Percentiles rank a stretch among this genome's conserved stretches.
Evolutionary conservation across 805 yeast species (phyloP).

Genomic region (Priceomyces carsonii): DNA sequence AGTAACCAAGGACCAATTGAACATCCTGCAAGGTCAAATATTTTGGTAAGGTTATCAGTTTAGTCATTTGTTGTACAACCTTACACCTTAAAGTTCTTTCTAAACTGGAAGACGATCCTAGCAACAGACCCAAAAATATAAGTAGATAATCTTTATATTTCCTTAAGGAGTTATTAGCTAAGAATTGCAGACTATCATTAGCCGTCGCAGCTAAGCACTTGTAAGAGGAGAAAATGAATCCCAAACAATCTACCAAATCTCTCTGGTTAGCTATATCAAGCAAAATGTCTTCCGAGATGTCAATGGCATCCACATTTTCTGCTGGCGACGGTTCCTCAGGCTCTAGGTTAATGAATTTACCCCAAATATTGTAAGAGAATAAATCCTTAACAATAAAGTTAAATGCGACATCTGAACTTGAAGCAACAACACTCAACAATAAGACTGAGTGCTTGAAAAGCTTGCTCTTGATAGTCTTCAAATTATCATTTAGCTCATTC

Average conservation of each 20-base stretch:
- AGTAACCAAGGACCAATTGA: conserved; percentile 60
- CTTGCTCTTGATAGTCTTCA: conserved; percentile 51
- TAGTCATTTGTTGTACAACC: conserved; percentile 64
- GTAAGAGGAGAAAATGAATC: conserved; percentile 52
- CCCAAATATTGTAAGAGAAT: conserved; percentile 44
- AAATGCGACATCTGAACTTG: conserved; percentile 47
- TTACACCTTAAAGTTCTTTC: conserved; percentile 71
- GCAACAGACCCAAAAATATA: conserved; percentile 64
- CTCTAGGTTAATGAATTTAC: conserved; percentile 32
- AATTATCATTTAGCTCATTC: conserved; percentile 54
- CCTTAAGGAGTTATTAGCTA: conserved; percentile 36
- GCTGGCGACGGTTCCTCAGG: conserved; percentile 8
- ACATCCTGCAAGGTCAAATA: conserved; percentile 58
- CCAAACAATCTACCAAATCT: conserved; percentile 57
- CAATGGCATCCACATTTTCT: conserved; percentile 16
- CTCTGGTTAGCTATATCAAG: conserved; percentile 60
- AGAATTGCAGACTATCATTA: conserved; percentile 10
- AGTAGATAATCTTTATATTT: conserved; percentile 66
- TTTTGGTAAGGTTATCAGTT: conserved; percentile 49
- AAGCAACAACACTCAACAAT: conserved; percentile 56
- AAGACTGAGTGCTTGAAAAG: conserved; percentile 62
- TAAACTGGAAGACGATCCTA: conserved; percentile 63
- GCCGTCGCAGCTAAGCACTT: conserved; percentile 28
- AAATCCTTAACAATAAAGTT: conserved; percentile 43
- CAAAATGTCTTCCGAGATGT: conserved; percentile 21